Base-by-base conservation (phyloP, 1,139 yeast genomes). In the Saccharomyces hybrid region DNA sequence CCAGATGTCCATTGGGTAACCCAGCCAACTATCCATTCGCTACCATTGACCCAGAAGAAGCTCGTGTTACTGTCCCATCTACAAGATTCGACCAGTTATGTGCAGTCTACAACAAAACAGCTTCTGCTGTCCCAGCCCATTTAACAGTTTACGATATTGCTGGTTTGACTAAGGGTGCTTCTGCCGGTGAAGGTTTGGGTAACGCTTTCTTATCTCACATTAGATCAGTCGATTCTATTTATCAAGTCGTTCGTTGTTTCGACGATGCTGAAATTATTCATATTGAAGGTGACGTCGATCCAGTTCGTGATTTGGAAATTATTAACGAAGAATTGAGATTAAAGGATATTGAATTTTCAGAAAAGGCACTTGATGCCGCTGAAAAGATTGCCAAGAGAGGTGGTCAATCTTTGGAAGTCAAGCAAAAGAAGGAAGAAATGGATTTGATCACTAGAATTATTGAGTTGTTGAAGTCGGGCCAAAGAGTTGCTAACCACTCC, bases 11-110 rank as follows among this genome's bases (percentile, higher is more conserved):
- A 55, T 80, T 93, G 67, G 99, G 99, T 67, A 93, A 91, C 76
- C 98, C 99, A 58, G 99, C 98, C 61, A 93, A 93, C 75, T 93
- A 91, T 72, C 99, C 99, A 42, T 93, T 91, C 71, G 99, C 99
- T 56, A 93, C 99, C 58, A 93, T 93, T 74, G 99, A 93, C 66
- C 99, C 99, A 52, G 99, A 93, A 78, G 99, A 93, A 78, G 98
- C 99, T 53, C 82, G 96, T 73, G 96, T 91, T 58, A 85, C 87
- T 68, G 99, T 93, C 56, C 99, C 99, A 64, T 90, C 97, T 49
- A 81, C 88, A 60, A 84, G 96, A 73, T 85, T 93, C 70, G 95
- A 90, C 69, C 79, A 78, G 66, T 79, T 89, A 64, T 78, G 82
- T 67, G 80, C 81, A 54, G 73, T 84, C 68, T 89, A 87, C 78